Evolutionary conservation across 2,329 filamentous ascomycete species (phyloP).

Genomic region (Macrophomina tecta): DNA sequence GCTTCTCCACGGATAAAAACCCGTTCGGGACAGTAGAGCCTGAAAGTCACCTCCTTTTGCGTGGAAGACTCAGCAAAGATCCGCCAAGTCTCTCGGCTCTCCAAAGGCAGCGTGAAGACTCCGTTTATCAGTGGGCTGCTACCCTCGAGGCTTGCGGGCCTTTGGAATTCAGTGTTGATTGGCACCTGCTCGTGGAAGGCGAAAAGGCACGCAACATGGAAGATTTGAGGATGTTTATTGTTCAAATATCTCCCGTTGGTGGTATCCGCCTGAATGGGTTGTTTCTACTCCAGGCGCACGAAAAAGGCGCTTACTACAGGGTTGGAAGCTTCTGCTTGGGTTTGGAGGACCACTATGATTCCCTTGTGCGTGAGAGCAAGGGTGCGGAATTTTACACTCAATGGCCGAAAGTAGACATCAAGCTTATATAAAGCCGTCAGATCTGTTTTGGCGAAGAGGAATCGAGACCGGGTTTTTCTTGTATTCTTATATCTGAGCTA

Average conservation of each 20-base stretch:
- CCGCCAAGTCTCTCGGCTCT: background rate
- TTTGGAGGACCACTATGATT: too few relatives aligned
- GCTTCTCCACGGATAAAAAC: background rate
- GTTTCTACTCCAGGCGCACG: background rate
- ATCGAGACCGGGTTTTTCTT: too few relatives aligned
- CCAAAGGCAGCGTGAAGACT: background rate
- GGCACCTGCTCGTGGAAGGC: background rate
- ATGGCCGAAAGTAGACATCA: too few relatives aligned
- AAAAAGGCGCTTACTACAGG: background rate
- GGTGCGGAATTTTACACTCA: too few relatives aligned
- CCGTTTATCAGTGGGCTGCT: background rate
- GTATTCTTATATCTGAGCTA: too few relatives aligned
- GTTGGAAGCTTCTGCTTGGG: background rate
- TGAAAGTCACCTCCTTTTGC: background rate
- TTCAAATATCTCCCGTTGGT: background rate
- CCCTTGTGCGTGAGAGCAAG: too few relatives aligned
- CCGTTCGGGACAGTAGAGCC: background rate
- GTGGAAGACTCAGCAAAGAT: background rate
- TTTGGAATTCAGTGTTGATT: background rate
- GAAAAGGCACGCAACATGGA: background rate
- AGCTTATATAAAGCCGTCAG: too few relatives aligned
- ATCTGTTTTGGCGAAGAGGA: too few relatives aligned
- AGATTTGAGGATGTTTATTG: background rate
- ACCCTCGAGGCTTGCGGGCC: background rate
- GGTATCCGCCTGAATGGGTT: background rate